Conservation (phyloP, 192 early-diverging fungal species). For the Spizellomyces punctatus region DNA sequence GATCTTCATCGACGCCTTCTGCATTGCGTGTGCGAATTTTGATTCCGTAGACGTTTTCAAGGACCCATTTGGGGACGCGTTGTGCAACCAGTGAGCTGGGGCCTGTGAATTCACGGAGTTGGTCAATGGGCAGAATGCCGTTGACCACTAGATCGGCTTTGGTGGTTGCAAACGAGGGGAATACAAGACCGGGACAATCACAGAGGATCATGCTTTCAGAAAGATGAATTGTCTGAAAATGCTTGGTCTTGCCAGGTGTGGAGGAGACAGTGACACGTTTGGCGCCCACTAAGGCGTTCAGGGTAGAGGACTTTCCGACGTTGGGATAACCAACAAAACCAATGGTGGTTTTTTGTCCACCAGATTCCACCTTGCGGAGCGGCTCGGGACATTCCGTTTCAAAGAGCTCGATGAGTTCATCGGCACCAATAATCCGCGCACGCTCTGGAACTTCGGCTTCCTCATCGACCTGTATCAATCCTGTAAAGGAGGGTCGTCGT, state of each 20-base stretch:
- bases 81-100: constrained; percentile 78
- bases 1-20: constrained; percentile 51
- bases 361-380: constrained; percentile 13
- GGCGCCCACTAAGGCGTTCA: constrained; percentile 94
- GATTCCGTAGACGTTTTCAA: constrained; percentile 94
- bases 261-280: constrained; percentile 93
- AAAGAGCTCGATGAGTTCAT: constrained; percentile 71
- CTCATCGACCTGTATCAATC: constrained; percentile 47
- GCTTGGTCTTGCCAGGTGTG: constrained; percentile 99
- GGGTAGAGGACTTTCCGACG: constrained; percentile 98
- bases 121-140: constrained; percentile 98
- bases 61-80: constrained; percentile 82
- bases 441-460: constrained; percentile 56
- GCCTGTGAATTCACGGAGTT: constrained; percentile 92
- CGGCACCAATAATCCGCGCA: constrained; percentile 64
- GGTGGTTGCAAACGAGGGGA: constrained; percentile 98
- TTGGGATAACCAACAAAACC: constrained; percentile 99
- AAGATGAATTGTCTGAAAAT: constrained; percentile 98
- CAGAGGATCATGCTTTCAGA: constrained; percentile 84
- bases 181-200: constrained; percentile 99
- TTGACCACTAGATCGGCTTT: constrained; percentile 99
- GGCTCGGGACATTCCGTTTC: constrained; percentile 57
- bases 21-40: constrained; percentile 71
- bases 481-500: constrained; percentile 20
- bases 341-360: constrained; percentile 69